phyloP scores from a whole-genome alignment of 2,329 filamentous ascomycete species.

The Aureobasidium subglaciale region DNA sequence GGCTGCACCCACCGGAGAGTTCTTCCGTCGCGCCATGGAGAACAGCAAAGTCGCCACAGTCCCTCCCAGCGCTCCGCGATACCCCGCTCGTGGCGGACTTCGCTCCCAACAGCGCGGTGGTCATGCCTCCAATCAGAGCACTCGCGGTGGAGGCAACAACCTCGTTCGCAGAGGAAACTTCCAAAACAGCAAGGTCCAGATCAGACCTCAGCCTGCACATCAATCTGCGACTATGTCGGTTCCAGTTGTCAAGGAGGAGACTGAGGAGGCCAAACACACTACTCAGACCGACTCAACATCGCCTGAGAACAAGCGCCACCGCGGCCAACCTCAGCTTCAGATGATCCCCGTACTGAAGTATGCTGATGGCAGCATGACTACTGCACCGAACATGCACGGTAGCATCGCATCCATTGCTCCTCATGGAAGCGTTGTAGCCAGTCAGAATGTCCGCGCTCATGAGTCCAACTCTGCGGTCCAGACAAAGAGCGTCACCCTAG shows the following conservation, averaged over 20 bases:
- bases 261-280: not conserved
- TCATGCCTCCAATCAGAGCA: too few species aligned
- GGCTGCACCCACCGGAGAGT: not conserved
- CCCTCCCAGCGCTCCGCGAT: not conserved
- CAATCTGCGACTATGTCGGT: not conserved
- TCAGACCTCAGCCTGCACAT: not conserved
- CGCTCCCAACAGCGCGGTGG: too few species aligned
- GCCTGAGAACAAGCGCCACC: not conserved
- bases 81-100: not conserved
- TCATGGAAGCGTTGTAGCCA: not conserved
- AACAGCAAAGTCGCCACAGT: not conserved
- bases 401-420: not conserved
- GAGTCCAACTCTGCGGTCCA: not conserved
- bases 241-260: not conserved
- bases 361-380: slow-evolving; percentile 1
- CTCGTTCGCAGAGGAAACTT: not conserved
- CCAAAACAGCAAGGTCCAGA: not conserved
- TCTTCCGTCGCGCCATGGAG: not conserved
- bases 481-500: not conserved
- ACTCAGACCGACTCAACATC: not conserved
- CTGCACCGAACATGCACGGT: not conserved
- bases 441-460: not conserved
- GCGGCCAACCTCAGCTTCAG: not conserved
- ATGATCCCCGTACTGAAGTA: not conserved
- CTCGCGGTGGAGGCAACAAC: not conserved